Evolutionary conservation across 192 early-diverging fungal genomes (phyloP), one percentile per base, ranked within the genome.

Genomic region (Backusella australiensis): DNA sequence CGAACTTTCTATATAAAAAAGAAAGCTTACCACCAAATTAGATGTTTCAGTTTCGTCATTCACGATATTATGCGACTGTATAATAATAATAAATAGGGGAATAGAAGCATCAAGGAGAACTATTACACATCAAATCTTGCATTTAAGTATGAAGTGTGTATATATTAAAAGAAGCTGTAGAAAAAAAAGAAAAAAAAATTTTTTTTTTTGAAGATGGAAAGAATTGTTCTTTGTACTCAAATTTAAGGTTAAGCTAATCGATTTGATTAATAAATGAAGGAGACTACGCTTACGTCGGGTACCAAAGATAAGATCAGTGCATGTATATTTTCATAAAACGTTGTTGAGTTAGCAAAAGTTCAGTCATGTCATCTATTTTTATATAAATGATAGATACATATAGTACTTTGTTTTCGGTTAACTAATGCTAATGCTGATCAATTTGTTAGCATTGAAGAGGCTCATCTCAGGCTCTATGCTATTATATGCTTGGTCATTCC

Each of bases 221-320:
- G n/a, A 6, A 56, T 26, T 56, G 6, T n/a, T 21, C n/a, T 56
- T 21, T 1, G 53, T 6, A 21, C 26, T 21, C n/a, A 56, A 56
- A 56, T 56, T 56, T 21, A 56, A 56, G n/a, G 53, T 56, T 56
- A 56, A 56, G 53, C 53, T 56, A 56, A n/a, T 56, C 53, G 7
- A 56, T 21, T 56, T 11, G n/a, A 56, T 56, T 56, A 21, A 23
- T 26, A 21, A 56, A 56, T 21, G 19, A n/a, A 56, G 21, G 53
- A 21, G 8, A 21, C n/a, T 56, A 9, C 1, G 2, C 21, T 56
- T 21, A 21, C n/a, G 0, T 21, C 9, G 1, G 21, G 6, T 26
- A 56, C 7, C 9, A 56, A 23, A 56, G 53, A 56, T 56, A 56
- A 56, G n/a, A 23, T 56, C 23, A 56, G 53, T 9, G 9, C n/a